These are phyloP conservation scores for Cutaneotrichosporon mucoides DNA, from an alignment of 1,284 basidiomycete genomes.

Conservation along the genomic window DNA sequence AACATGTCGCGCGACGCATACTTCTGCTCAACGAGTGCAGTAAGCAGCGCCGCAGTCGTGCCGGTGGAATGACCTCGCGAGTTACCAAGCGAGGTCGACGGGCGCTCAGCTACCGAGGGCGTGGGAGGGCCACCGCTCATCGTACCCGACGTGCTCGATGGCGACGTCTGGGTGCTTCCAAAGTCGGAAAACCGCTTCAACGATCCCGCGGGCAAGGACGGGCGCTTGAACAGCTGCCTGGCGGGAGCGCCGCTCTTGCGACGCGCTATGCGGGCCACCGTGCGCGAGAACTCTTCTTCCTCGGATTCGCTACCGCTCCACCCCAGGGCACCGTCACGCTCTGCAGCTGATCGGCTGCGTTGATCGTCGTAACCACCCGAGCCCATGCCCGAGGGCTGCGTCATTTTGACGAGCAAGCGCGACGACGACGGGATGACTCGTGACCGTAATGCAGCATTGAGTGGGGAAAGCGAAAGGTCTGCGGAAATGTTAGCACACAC, in stretches of 20 bases:
- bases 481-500: not conserved
- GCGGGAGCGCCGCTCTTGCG: constrained; percentile 15
- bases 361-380: not conserved
- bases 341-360: not conserved
- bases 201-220: constrained; percentile 9
- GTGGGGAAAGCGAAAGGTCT: constrained; percentile 29
- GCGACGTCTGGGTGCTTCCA: not conserved
- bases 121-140: constrained; percentile 1
- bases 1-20: constrained; percentile 15
- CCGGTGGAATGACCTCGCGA: not conserved
- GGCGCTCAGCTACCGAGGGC: constrained; percentile 8
- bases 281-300: constrained; percentile 36
- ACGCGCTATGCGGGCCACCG: constrained; percentile 21
- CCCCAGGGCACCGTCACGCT: constrained; percentile 11
- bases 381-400: not conserved
- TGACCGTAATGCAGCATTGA: constrained; percentile 28
- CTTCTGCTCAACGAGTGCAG: constrained; percentile 21
- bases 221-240: constrained; percentile 11
- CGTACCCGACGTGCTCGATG: not conserved
- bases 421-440: constrained; percentile 29
- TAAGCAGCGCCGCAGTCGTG: constrained; percentile 16
- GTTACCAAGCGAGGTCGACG: constrained; percentile 11
- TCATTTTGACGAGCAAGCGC: constrained; percentile 12
- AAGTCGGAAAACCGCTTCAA: constrained; percentile 4
- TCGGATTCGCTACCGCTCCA: constrained; percentile 41